Percentiles rank a stretch among this genome's conserved stretches.
phyloP scores from a whole-genome alignment of 352 stramenopile species.

The Phytophthora quininea region DNA sequence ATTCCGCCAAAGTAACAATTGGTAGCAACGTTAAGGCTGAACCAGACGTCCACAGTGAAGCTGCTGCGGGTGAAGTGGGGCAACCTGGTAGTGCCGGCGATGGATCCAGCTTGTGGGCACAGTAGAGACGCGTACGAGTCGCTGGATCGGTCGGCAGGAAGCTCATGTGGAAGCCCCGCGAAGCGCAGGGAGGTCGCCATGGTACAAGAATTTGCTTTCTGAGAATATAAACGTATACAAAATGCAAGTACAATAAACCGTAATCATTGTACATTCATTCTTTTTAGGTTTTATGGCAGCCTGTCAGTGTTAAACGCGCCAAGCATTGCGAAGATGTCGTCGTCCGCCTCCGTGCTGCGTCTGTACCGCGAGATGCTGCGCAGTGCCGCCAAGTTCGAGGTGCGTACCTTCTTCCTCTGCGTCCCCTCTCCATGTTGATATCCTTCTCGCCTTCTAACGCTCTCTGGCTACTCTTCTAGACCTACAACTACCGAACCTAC shows the following conservation, averaged over 20 bases:
- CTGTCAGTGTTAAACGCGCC: slow-evolving; percentile 11
- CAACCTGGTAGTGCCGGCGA: not conserved
- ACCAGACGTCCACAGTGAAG: slow-evolving; percentile 32
- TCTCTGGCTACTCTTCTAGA: slow-evolving; percentile 29
- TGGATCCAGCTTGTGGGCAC: slow-evolving; percentile 1
- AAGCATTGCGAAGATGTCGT: slow-evolving; percentile 22
- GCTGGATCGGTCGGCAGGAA: not conserved
- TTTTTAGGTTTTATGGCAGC: too few species aligned
- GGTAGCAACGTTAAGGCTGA: slow-evolving; percentile 19
- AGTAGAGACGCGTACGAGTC: slow-evolving; percentile 7
- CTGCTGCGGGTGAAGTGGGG: slow-evolving; percentile 1
- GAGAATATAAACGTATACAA: not conserved
- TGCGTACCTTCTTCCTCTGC: slow-evolving; percentile 16
- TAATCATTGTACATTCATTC: too few species aligned
- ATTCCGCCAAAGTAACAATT: slow-evolving; percentile 22
- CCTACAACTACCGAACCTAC: slow-evolving; percentile 82
- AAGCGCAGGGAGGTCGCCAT: slow-evolving; percentile 13
- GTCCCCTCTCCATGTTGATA: not conserved
- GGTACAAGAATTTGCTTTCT: slow-evolving; percentile 1
- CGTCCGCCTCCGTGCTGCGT: slow-evolving; percentile 49
- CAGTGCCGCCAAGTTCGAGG: slow-evolving; percentile 57
- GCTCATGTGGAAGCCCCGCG: not conserved
- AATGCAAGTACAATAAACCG: too few species aligned
- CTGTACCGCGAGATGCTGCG: slow-evolving; percentile 69
- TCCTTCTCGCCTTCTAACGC: not conserved